Evolutionary conservation across 139 green algal genomes (phyloP), one percentile per base, ranked within the genome.

Genomic region (Zygnema circumcarinatum): DNA sequence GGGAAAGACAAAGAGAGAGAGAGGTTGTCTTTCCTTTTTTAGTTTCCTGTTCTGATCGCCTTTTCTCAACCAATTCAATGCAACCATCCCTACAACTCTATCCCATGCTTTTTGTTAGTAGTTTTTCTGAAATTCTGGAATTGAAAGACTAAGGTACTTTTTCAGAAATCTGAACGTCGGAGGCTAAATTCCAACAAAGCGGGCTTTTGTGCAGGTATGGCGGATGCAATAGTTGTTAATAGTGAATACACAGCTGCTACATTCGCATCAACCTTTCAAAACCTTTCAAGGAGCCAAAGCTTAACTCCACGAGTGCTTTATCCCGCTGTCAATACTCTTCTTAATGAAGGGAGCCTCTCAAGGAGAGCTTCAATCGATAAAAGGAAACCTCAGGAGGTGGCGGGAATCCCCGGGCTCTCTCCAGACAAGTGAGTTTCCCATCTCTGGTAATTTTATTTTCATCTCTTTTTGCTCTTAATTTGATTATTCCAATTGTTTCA

Each of bases 211-310:
- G 25, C 85, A 90, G 84, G 80, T 69, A 68, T 72, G 38, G 87
- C 90, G 1, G 31, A 90, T 40, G 32, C n/a, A n/a, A 82, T 98
- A 1, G 84, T 99, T 0, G 97, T 99, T 35, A 99, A 99, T 95
- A 97, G 94, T 92, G 56, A 89, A 20, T 99, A 95, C 93, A 99
- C 97, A 0, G 90, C 86, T 76, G 91, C 91, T 36, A 87, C 96
- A 0, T 99, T 99, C 88, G 89, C 79, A 0, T 1, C 91, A 0
- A 98, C 96, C 0, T 99, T 99, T 86, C 67, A 2, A 0, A 90
- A 89, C 1, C 89, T 98, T 11, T 54, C 90, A 0, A 36, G 35
- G 0, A 40, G 88, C 2, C 90, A 16, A 62, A 62, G 91, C 40
- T 56, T 94, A 0, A 31, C 74, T 33, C 95, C 95, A 1, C 39